Conservation (phyloP, 192 early-diverging fungal genomes). For the Gigaspora rosea region DNA sequence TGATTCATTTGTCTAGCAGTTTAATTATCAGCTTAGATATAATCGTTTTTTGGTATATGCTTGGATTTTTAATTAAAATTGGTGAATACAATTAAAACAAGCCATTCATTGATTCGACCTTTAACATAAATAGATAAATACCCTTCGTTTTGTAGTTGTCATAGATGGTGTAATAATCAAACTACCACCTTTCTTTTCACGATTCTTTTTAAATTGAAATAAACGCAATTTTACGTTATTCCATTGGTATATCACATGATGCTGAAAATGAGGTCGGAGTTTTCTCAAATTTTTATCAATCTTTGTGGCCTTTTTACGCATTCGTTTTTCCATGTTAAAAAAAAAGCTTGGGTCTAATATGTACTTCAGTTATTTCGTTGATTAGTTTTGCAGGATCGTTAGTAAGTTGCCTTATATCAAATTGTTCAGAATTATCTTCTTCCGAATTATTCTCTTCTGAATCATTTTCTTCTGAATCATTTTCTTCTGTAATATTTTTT, state of each 20-base stretch:
- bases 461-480: too few species aligned
- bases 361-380: slow-evolving; percentile 1
- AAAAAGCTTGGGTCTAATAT: slow-evolving; percentile 17
- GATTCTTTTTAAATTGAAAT: neutral
- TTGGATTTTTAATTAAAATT: neutral
- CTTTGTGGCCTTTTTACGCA: neutral
- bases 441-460: too few species aligned
- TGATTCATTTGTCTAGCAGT: too few species aligned
- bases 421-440: too few species aligned
- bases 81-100: neutral
- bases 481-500: too few species aligned
- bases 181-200: slow-evolving; percentile 9
- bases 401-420: too few species aligned
- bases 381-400: neutral
- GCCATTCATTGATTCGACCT: too few species aligned
- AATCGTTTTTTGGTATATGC: too few species aligned
- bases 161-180: slow-evolving; percentile 18
- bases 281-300: slow-evolving; percentile 12
- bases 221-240: slow-evolving; percentile 1
- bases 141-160: slow-evolving; percentile 28
- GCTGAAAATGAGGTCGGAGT: slow-evolving; percentile 12
- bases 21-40: too few species aligned
- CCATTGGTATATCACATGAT: slow-evolving; percentile 25
- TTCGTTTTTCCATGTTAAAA: neutral
- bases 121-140: slow-evolving; percentile 10